Evolutionary conservation across 495 filamentous ascomycete genomes (phyloP).

Genomic region (Xylaria castorea): DNA sequence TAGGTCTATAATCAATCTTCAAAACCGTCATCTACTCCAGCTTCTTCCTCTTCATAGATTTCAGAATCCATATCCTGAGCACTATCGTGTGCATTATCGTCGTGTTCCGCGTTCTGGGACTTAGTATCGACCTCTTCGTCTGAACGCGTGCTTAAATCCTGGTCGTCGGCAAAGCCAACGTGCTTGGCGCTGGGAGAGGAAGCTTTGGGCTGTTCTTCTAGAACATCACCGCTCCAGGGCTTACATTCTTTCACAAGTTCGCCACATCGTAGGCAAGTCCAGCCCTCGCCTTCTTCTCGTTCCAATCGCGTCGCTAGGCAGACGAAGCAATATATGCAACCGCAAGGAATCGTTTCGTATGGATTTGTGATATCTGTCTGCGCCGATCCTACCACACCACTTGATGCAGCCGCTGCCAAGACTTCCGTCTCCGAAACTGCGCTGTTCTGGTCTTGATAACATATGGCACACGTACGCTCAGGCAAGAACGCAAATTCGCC

Average conservation of each 20-base stretch:
- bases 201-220: conserved; percentile 59
- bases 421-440: conserved; percentile 71
- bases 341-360: conserved; percentile 90
- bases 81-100: conserved; percentile 30
- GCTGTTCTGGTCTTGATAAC: conserved; percentile 90
- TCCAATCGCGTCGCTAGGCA: conserved; percentile 91
- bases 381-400: conserved; percentile 82
- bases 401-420: conserved; percentile 66
- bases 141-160: conserved; percentile 20
- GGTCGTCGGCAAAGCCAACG: conserved; percentile 68
- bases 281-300: conserved; percentile 93
- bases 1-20: conserved; percentile 28
- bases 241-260: conserved; percentile 85
- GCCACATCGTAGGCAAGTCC: conserved; percentile 92
- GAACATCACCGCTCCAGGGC: conserved; percentile 90
- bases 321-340: conserved; percentile 96
- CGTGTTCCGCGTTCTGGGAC: conserved; percentile 24
- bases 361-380: conserved; percentile 96
- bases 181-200: conserved; percentile 64
- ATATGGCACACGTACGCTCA: conserved; percentile 96
- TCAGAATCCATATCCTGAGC: conserved; percentile 47
- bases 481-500: conserved; percentile 87
- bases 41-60: conserved; percentile 55
- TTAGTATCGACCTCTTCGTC: conserved; percentile 29
- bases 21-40: conserved; percentile 47